Evolutionary conservation across 2,329 filamentous ascomycete species (phyloP).

Genomic region (Emmonsiellopsis sp.): DNA sequence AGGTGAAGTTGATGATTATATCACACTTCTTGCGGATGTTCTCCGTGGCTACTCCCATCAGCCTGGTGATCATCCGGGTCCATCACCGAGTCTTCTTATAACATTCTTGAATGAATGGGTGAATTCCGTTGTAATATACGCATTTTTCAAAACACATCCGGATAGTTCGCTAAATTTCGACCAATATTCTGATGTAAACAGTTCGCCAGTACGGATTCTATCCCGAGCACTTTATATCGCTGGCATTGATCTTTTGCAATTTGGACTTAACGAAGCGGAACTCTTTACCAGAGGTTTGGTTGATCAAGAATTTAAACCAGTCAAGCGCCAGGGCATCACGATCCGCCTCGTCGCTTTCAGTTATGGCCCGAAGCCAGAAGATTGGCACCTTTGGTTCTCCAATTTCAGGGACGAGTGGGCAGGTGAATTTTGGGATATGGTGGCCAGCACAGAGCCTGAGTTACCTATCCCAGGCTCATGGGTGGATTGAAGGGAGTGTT

Average conservation of each 20-base stretch:
- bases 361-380: constrained; percentile 5
- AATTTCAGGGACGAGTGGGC: constrained; percentile 4
- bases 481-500: not conserved
- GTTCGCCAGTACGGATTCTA: not conserved
- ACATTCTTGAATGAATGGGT: not conserved
- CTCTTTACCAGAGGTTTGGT: not conserved
- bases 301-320: not conserved
- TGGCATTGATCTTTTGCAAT: not conserved
- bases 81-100: not conserved
- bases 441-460: constrained; percentile 3
- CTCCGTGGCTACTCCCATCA: not conserved
- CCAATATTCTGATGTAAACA: not conserved
- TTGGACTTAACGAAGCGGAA: not conserved
- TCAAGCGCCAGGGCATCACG: not conserved
- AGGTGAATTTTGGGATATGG: constrained; percentile 6
- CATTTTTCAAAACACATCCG: not conserved
- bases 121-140: not conserved
- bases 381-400: constrained; percentile 5
- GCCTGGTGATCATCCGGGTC: not conserved
- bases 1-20: not conserved
- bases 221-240: not conserved
- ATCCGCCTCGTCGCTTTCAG: constrained; percentile 1
- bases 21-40: not conserved
- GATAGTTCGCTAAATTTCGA: not conserved
- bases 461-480: not conserved